Evolutionary conservation across 495 filamentous ascomycete species (phyloP), one percentile per base, ranked within the genome.

Genomic region (Podospora conica): DNA sequence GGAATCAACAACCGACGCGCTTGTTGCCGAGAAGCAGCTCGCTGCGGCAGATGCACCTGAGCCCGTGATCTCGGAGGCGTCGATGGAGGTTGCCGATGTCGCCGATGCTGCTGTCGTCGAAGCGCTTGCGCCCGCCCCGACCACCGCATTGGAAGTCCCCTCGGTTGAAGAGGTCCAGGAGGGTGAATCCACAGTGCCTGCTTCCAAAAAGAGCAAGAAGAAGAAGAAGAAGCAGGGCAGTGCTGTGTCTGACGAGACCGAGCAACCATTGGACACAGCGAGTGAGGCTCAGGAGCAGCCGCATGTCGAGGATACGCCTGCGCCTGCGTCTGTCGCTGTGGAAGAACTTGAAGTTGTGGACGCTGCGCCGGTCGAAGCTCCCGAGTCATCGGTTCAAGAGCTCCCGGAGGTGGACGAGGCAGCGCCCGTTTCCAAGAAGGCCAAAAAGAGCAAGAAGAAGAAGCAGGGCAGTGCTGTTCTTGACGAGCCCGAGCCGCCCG

Each of bases 221-320:
- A 73, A 75, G 28, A 72, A 75, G 65, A 74, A 77, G 70, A 70
- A 74, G 58, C 69, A 76, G 73, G 71, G 55, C 56, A 58, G 63
- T 15, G 61, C 60, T 64, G 59, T 55, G 11, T 54, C 31, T 53
- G 64, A 70, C 15, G 60, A 53, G 1, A 12, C 29, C 24, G 58
- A 59, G 8, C 58, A 25, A 3, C 31, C 21, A 27, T 24, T 53
- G 22, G 23, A 21, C 21, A 54, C 29, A 22, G 53, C 40, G 1
- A 48, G 40, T 18, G 25, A 29, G 15, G 56, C 11, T 8, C 24
- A 11, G 60, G 48, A 7, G 60, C 3, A 25, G 18, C 21, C 20
- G 33, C 3, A n/a, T 23, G 60, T 23, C 10, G 21, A n/a, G n/a
- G 71, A 70, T 8, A 55, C 55, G 1, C 3, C 68, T 56, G 66